phyloP scores from a whole-genome alignment of 495 filamentous ascomycete genomes.

The Neurospora tetraspora region DNA sequence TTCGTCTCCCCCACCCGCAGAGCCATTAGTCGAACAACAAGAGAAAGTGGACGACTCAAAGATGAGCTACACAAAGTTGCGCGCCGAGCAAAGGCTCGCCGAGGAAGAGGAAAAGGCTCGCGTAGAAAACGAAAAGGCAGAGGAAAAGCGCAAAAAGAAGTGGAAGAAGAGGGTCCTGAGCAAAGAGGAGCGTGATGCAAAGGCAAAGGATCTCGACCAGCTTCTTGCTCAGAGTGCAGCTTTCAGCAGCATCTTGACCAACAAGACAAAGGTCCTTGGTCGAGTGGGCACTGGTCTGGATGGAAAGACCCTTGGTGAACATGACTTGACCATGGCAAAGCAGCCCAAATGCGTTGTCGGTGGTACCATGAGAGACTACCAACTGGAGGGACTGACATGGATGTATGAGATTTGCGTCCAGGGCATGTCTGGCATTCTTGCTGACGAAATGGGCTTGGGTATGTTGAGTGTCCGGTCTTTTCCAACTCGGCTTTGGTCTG shows the following conservation, averaged over 20 bases:
- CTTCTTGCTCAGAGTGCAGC: conserved; percentile 36
- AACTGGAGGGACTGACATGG: conserved; percentile 92
- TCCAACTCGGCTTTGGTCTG: not conserved
- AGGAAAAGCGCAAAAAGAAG: conserved; percentile 37
- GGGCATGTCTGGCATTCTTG: conserved; percentile 87
- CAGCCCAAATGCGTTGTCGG: conserved; percentile 80
- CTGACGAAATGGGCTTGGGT: conserved; percentile 95
- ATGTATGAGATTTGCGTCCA: conserved; percentile 73
- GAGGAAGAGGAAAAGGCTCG: conserved; percentile 45
- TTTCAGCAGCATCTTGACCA: conserved; percentile 43
- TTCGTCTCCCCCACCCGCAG: conserved; percentile 29
- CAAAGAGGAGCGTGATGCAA: conserved; percentile 40
- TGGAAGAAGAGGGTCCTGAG: conserved; percentile 38
- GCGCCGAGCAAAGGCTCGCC: conserved; percentile 36
- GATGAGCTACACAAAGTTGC: conserved; percentile 25
- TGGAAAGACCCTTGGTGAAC: conserved; percentile 55
- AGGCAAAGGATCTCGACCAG: conserved; percentile 41
- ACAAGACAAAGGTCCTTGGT: conserved; percentile 45
- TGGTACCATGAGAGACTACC: conserved; percentile 87
- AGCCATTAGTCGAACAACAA: conserved; percentile 1
- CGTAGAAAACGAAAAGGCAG: conserved; percentile 35
- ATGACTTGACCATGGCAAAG: conserved; percentile 66
- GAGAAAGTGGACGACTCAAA: conserved; percentile 12
- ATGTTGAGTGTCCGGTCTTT: conserved; percentile 4
- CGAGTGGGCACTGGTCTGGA: conserved; percentile 43